phyloP scores from a whole-genome alignment of 257 asterid species.

The Solanum pinnatisectum region DNA sequence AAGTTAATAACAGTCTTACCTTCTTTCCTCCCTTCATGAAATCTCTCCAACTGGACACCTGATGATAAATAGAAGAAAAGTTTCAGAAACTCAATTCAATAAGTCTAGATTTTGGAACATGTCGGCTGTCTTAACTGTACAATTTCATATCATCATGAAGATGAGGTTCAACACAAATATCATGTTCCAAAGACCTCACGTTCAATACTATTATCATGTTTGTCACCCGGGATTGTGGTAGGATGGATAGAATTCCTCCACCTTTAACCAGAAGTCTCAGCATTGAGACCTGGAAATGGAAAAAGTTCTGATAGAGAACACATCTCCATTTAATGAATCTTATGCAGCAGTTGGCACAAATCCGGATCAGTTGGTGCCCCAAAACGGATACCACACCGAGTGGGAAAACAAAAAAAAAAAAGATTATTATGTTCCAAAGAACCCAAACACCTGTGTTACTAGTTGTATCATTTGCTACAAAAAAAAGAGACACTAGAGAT shows the following conservation, averaged over 20 bases:
- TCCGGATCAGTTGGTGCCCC: not conserved
- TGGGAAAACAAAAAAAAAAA: not conserved
- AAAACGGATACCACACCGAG: not conserved
- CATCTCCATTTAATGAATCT: not conserved
- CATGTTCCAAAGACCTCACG: not conserved
- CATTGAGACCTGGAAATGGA: not conserved
- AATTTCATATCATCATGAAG: not conserved
- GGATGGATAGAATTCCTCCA: not conserved
- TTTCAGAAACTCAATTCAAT: not conserved
- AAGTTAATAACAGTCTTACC: conserved; percentile 25
- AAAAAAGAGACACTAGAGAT: not conserved
- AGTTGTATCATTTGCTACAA: not conserved
- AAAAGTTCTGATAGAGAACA: not conserved
- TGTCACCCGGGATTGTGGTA: not conserved
- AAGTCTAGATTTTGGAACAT: not conserved
- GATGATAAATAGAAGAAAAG: not conserved
- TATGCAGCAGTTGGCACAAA: not conserved
- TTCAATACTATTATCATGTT: not conserved
- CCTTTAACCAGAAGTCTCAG: not conserved
- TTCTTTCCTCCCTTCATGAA: conserved; percentile 97
- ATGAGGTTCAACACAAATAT: not conserved
- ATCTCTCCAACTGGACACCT: conserved; percentile 99
- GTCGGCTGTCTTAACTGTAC: not conserved
- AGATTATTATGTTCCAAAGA: not conserved
- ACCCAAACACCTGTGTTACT: not conserved